Base-by-base conservation (phyloP, 306 rosid species). In the Argentina anserina region DNA sequence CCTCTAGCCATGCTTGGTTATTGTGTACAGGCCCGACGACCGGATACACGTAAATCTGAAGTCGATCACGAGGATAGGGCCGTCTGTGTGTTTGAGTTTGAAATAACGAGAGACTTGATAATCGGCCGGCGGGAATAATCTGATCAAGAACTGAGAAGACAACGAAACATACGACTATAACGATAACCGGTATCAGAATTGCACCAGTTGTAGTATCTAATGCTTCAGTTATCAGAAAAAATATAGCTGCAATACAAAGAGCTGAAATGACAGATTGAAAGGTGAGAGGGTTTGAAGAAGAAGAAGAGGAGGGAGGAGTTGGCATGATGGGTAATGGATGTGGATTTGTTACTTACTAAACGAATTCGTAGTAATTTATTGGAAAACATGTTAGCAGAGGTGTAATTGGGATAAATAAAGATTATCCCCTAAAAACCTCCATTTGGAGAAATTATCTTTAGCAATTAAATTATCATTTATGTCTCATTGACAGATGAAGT, bases 211-310 rank as follows among this genome's bases (percentile, higher is more conserved):
- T 17, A 7, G 14, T 8, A 42, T 41, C 49, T 42, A 49, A 15
- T 41, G 23, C 71, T 9, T 63, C 68, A 8, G 45, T 63, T 21
- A 26, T 42, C 5, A 66, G 71, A 66, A 66, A 66, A 66, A 26
- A 12, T 18, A 42, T 6, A 12, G 10, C 14, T 40, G 53, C 55
- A 11, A 66, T 66, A 13, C 53, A 46, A 21, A 66, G 71, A 66
- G 71, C 52, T 1, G 23, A 42, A 14, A 25, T 4, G 39, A 25
- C 20, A 42, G 55, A 41, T 7, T 17, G 52, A 26, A 66, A 26
- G 13, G 71, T 25, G 18, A 66, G 37, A 66, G 53, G 71, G 8
- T 39, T 25, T 55, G 60, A 9, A 10, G 63, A 12, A 12, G 63
- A 12, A 25, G 36, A 1, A 56, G 33, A 4, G n/a, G 56, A 2